Conservation (phyloP, 331 rosid species). For the Stylosanthes scabra region DNA sequence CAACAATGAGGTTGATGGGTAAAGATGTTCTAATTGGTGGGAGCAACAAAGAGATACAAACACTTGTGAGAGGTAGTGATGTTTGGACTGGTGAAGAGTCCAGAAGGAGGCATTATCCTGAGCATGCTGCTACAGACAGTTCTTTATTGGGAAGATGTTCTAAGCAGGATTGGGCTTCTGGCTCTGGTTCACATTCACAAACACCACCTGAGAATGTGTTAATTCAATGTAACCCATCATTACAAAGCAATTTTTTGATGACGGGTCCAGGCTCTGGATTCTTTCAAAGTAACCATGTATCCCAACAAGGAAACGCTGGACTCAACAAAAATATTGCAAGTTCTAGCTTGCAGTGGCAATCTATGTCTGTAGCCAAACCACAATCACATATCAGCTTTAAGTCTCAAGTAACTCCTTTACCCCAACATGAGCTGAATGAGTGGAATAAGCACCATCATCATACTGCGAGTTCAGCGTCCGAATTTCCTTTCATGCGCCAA, state of each 20-base stretch:
- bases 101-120: constrained; percentile 46
- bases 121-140: constrained; percentile 38
- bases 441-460: constrained; percentile 44
- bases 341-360: constrained; percentile 41
- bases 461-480: constrained; percentile 48
- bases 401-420: constrained; percentile 38
- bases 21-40: constrained; percentile 80
- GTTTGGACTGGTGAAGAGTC: constrained; percentile 58
- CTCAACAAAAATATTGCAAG: constrained; percentile 40
- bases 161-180: constrained; percentile 44
- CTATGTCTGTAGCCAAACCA: constrained; percentile 53
- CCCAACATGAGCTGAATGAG: constrained; percentile 47
- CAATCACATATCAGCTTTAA: constrained; percentile 44
- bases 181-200: constrained; percentile 35
- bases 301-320: constrained; percentile 38
- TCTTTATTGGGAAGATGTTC: constrained; percentile 43
- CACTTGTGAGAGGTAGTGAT: constrained; percentile 47
- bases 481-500: constrained; percentile 60
- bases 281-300: no score
- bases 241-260: constrained; percentile 32
- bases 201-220: constrained; percentile 36
- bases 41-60: constrained; percentile 56
- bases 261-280: background rate
- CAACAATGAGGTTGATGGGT: constrained; percentile 86
- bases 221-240: constrained; percentile 35